Evolutionary conservation across 371 early-diverging fungal genomes (phyloP), one percentile per base, ranked within the genome.

Genomic region (Mucor saturninus): DNA sequence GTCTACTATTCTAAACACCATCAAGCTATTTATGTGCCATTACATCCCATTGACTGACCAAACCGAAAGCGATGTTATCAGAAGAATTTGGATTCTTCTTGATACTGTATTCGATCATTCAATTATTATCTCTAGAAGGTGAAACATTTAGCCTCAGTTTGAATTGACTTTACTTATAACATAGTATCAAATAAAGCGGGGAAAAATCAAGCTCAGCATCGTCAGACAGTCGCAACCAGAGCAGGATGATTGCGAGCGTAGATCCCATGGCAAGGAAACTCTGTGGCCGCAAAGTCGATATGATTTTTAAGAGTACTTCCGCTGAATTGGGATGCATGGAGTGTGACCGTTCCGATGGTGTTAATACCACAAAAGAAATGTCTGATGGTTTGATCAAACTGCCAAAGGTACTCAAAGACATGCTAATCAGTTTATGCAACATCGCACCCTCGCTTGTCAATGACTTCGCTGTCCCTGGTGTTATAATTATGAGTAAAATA

Each of bases 401-500:
- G 11, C 57, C 57, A 5, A 56, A 39, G 5, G 15, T 56, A 4
- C 48, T 56, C 56, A 62, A 56, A 50, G 63, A 63, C 56, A 63
- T 63, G 51, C 51, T 63, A 8, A 51, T 37, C 37, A 35, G 54
- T 29, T 21, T 61, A 8, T 11, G 46, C 37, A 61, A 54, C 35
- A 45, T 4, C 9, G 26, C 54, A 45, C 61, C 46, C 0, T 31
- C 61, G 37, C 37, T 46, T 28, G 48, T 61, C 4, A 61, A 46
- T 26, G 54, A 54, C 13, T 2, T 46, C 48, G 48, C 48, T 32
- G 48, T 57, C 57, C 48, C 57, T 21, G 48, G 57, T 21, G 31
- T 57, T 45, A 57, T 57, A 48, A 57, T 57, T 21, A 57, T 57
- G 57, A 48, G 48, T 46, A 57, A 57, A 57, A 56, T 43, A 56